phyloP scores from a whole-genome alignment of 2,329 filamentous ascomycete species.

The Setomelanomma holmii region DNA sequence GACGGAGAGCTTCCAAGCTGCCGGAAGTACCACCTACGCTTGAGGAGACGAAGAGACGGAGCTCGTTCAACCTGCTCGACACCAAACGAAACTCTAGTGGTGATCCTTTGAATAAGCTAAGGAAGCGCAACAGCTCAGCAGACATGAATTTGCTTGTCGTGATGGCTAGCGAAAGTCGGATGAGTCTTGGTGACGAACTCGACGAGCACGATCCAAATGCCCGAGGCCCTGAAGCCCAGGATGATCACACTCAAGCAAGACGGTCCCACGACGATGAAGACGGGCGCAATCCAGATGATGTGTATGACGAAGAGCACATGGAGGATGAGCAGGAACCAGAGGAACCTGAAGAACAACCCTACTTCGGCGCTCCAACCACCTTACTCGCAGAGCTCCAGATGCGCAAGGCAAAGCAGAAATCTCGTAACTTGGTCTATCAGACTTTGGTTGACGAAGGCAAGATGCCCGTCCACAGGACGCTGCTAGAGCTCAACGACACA shows the following conservation, averaged over 20 bases:
- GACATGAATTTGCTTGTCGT: conserved; percentile 45
- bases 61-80: conserved; percentile 47
- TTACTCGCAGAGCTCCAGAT: conserved; percentile 90
- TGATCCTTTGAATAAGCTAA: conserved; percentile 48
- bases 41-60: conserved; percentile 44
- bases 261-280: conserved; percentile 24
- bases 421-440: conserved; percentile 74
- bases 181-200: conserved; percentile 45
- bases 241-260: conserved; percentile 22
- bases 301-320: conserved; percentile 52
- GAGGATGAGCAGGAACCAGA: conserved; percentile 57
- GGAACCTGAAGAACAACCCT: conserved; percentile 51
- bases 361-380: conserved; percentile 81
- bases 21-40: conserved; percentile 28
- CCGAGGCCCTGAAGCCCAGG: conserved; percentile 30
- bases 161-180: conserved; percentile 42
- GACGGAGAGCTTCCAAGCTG: conserved; percentile 51
- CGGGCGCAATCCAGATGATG: conserved; percentile 34
- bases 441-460: conserved; percentile 75
- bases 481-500: conserved; percentile 89
- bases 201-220: conserved; percentile 40
- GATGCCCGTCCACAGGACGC: conserved; percentile 70
- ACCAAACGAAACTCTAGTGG: conserved; percentile 47
- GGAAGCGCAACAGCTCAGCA: conserved; percentile 50
- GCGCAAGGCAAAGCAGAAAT: conserved; percentile 86